These are phyloP conservation scores for Melianthus villosus DNA, from an alignment of 441 rosid species.

Conservation along the genomic window DNA sequence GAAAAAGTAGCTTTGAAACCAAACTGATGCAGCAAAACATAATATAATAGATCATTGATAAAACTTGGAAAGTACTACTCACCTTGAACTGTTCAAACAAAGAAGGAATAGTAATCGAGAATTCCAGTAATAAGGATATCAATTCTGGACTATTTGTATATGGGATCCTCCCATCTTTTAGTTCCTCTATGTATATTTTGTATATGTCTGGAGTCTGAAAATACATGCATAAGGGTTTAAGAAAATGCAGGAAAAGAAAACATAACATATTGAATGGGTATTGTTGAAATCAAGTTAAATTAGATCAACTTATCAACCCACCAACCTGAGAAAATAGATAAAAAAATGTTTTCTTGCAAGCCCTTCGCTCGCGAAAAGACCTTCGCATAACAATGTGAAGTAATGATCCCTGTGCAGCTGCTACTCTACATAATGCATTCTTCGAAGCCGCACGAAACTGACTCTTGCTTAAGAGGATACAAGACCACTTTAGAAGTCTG, in stretches of 20 bases:
- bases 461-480: slow-evolving; percentile 56
- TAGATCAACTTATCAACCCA: too few relatives aligned
- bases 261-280: slow-evolving; percentile 4
- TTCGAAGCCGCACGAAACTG: slow-evolving; percentile 59
- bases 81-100: slow-evolving; percentile 60
- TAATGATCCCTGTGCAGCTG: slow-evolving; percentile 59
- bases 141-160: slow-evolving; percentile 63
- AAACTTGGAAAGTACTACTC: slow-evolving; percentile 6
- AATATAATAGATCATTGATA: too few relatives aligned
- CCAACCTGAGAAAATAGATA: slow-evolving; percentile 49
- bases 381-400: slow-evolving; percentile 46
- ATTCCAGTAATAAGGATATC: slow-evolving; percentile 49
- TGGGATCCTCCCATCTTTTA: slow-evolving; percentile 53
- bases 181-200: slow-evolving; percentile 43
- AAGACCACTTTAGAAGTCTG: slow-evolving; percentile 77
- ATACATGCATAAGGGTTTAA: too few relatives aligned
- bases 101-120: slow-evolving; percentile 30
- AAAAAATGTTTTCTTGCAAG: slow-evolving; percentile 46
- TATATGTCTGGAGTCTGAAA: slow-evolving; percentile 62
- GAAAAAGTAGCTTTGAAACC: neutral
- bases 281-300: too few relatives aligned
- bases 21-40: too few relatives aligned
- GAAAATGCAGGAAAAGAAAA: slow-evolving; percentile 6
- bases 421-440: slow-evolving; percentile 66
- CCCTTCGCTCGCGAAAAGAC: slow-evolving; percentile 54